Base-by-base conservation (phyloP, 257 asterid genomes). In the Solanum chiquidenum region DNA sequence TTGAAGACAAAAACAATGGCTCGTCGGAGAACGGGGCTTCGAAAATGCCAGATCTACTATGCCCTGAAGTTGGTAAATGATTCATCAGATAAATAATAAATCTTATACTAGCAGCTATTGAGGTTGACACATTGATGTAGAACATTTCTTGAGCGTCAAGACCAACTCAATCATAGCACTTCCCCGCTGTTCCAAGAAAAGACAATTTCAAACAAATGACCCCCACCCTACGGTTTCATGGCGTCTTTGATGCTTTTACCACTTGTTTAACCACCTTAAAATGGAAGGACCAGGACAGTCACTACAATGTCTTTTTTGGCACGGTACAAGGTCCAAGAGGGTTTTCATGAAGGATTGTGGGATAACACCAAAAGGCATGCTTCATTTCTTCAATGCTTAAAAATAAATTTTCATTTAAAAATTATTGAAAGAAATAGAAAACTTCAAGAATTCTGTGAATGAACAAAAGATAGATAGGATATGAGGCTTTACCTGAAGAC, bases 1-100 rank as follows among this genome's bases (percentile, higher is more conserved):
- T 88, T 94, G 93, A 68, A 97, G 99, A 95, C 99, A 97, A 90
- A 97, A 95, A 91, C 99, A 97, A 37, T 98, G 97, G 40, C 87
- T 42, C 79, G 84, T 79, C 33, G 96, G 95, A 13, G 94, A 88
- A 84, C 97, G 99, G 83, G 95, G 93, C 93, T 93, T 94, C 3
- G 94, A 91, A 87, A 94, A 96, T 9, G 98, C 99, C 37, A 90
- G 93, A 90, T 95, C 99, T 18, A 97, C 91, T 21, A 96, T 92
- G 29, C 99, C 99, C 99, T 96, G 89, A 85, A 87, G 72, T 44
- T 23, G 86, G 85, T 71, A 88, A n/a, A 77, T 68, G 77, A 87
- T 38, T 79, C 86, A 89, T 42, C 31, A 72, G 21, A 34, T 29
- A 20, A 60, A 80, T 29, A 27, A 23, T 5, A 10, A 38, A 75